phyloP scores from a whole-genome alignment of 192 early-diverging fungal species.

The Geranomyces michiganensis region DNA sequence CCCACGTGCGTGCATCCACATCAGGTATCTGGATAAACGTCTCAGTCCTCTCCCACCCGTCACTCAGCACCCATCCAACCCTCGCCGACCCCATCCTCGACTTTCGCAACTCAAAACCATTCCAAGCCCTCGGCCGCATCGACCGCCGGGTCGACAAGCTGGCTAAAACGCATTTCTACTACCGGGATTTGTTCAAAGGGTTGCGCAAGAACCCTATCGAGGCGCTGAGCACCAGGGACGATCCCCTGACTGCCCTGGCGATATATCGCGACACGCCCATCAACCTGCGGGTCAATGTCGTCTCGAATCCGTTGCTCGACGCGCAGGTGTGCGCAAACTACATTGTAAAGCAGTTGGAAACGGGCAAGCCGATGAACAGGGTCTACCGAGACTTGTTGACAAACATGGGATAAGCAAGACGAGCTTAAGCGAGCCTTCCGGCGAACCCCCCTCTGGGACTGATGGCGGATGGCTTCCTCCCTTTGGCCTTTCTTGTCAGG shows the following conservation, averaged over 20 bases:
- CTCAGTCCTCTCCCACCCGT: slow-evolving; percentile 39
- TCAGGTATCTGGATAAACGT: slow-evolving; percentile 58
- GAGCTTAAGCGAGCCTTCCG: no score
- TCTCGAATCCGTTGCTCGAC: slow-evolving; percentile 53
- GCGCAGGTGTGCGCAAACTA: slow-evolving; percentile 53
- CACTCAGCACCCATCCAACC: slow-evolving; percentile 28
- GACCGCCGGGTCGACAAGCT: slow-evolving; percentile 40
- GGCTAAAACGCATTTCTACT: slow-evolving; percentile 28
- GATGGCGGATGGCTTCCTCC: no score
- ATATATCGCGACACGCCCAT: slow-evolving; percentile 52
- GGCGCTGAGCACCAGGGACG: slow-evolving; percentile 25
- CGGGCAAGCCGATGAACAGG: slow-evolving; percentile 30
- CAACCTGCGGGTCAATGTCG: slow-evolving; percentile 51
- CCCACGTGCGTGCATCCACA: slow-evolving; percentile 57
- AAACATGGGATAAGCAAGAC: slow-evolving; percentile 22
- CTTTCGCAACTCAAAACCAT: slow-evolving; percentile 34
- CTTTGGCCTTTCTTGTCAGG: no score
- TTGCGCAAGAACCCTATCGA: slow-evolving; percentile 19
- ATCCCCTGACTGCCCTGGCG: slow-evolving; percentile 40
- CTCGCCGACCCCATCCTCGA: slow-evolving; percentile 31
- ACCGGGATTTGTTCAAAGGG: slow-evolving; percentile 33
- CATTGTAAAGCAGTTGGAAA: slow-evolving; percentile 38
- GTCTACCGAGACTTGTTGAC: slow-evolving; percentile 41
- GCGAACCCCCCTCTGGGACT: no score
- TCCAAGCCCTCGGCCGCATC: slow-evolving; percentile 44